A percentile compares a stretch with the other conserved stretches of the same genome.
Conservation (phyloP, 2,329 filamentous ascomycete genomes). For the Xylariaceae sp. region DNA sequence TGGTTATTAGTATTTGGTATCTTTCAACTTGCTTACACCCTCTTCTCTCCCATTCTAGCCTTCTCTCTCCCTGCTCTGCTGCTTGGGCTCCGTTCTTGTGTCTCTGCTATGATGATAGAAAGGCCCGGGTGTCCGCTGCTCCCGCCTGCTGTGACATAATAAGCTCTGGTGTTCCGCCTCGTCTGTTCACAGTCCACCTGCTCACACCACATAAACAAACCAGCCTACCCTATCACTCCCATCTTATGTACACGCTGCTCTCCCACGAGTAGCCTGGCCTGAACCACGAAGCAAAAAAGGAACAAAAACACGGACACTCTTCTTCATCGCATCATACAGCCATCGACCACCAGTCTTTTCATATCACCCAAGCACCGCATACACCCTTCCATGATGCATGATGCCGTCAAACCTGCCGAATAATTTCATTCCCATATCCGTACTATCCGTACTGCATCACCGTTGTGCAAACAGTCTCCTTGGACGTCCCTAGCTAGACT, state of each 20-base stretch:
- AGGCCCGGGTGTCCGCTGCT: slow-evolving; percentile 7
- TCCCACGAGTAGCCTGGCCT: slow-evolving; percentile 4
- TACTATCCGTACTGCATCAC: slow-evolving; percentile 28
- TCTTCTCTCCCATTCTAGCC: too few species aligned
- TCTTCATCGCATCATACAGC: too few species aligned
- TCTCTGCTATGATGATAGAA: slow-evolving; percentile 10
- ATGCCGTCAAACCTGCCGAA: slow-evolving; percentile 28
- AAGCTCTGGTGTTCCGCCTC: slow-evolving; percentile 7
- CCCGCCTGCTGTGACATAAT: slow-evolving; percentile 5
- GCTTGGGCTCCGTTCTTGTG: slow-evolving; percentile 3
- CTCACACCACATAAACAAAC: too few species aligned
- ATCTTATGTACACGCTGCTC: slow-evolving; percentile 9
- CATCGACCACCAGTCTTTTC: slow-evolving; percentile 9
- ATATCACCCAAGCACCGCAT: slow-evolving; percentile 12
- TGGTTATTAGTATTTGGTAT: background rate
- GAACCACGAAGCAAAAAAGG: too few species aligned
- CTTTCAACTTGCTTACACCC: background rate
- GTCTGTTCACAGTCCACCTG: too few species aligned
- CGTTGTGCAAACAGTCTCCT: slow-evolving; percentile 28
- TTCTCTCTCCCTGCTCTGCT: slow-evolving; percentile 9
- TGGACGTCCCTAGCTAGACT: slow-evolving; percentile 22
- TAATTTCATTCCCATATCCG: slow-evolving; percentile 30
- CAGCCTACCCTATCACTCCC: too few species aligned
- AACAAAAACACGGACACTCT: too few species aligned
- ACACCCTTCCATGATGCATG: slow-evolving; percentile 29